These are phyloP conservation scores for Linderniella brevidens DNA, from an alignment of 257 asterid genomes.

Conservation along the genomic window DNA sequence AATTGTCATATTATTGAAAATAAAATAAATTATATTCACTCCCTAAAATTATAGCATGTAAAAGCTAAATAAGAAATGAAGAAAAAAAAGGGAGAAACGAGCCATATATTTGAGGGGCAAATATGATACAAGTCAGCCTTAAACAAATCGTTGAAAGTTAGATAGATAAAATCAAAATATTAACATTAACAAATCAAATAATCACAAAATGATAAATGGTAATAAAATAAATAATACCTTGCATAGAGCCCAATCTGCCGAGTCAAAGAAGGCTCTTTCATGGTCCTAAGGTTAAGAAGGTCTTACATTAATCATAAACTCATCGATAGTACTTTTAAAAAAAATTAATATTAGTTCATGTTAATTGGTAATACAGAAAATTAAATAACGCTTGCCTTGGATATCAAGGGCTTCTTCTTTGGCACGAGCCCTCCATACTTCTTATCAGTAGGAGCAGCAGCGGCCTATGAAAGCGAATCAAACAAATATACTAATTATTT, in stretches of 20 bases:
- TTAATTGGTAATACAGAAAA: neutral
- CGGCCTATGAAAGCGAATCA: conserved; percentile 10
- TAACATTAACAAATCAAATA: too few species aligned
- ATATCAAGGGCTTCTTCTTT: conserved; percentile 57
- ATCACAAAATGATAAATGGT: too few species aligned
- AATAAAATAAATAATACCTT: conserved; percentile 36
- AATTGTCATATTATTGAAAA: too few species aligned
- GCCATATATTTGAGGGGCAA: too few species aligned
- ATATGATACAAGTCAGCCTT: too few species aligned
- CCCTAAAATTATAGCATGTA: too few species aligned
- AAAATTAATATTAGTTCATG: neutral
- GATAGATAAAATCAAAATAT: too few species aligned
- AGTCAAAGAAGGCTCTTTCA: conserved; percentile 53
- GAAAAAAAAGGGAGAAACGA: too few species aligned
- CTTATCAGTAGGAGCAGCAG: conserved; percentile 15
- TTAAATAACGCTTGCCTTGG: conserved; percentile 32
- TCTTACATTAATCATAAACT: neutral
- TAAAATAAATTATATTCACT: too few species aligned
- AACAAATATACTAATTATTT: neutral
- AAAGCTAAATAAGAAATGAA: too few species aligned
- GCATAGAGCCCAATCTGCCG: conserved; percentile 67
- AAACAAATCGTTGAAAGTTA: too few species aligned
- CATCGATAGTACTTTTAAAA: too few species aligned
- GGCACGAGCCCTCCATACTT: conserved; percentile 58
- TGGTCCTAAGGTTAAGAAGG: conserved; percentile 24